phyloP scores from a whole-genome alignment of 345 rosid species.

The Brassica cretica region DNA sequence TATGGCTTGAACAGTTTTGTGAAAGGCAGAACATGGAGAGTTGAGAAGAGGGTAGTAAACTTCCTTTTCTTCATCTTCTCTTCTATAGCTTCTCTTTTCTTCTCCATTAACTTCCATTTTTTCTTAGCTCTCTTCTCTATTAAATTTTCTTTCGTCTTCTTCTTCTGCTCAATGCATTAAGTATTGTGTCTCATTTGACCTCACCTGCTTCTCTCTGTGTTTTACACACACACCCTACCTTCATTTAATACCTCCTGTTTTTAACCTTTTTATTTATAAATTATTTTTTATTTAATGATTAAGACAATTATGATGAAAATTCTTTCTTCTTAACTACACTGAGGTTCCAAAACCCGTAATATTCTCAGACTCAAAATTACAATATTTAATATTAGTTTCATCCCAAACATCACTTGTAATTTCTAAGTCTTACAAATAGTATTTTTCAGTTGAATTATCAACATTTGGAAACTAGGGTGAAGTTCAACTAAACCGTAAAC shows the following conservation, averaged over 20 bases:
- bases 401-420: neutral
- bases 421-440: neutral
- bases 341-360: neutral
- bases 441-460: neutral
- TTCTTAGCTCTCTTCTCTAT: neutral
- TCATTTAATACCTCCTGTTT: conserved; percentile 27
- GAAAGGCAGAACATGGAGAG: conserved; percentile 33
- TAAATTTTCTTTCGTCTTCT: neutral
- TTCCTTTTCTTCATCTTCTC: conserved; percentile 30
- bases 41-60: conserved; percentile 33
- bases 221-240: conserved; percentile 36
- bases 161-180: conserved; percentile 37
- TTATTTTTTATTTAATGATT: neutral
- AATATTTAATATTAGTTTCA: neutral
- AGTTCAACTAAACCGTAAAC: neutral
- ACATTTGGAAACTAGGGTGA: neutral
- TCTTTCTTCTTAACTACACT: neutral
- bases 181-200: conserved; percentile 33
- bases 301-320: neutral
- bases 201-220: conserved; percentile 34
- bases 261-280: neutral
- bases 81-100: conserved; percentile 24
- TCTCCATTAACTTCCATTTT: conserved; percentile 36
- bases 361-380: neutral
- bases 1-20: conserved; percentile 32